Percentiles rank a stretch among this genome's conserved stretches.
Evolutionary conservation across 805 yeast genomes (phyloP).

Genomic region (Metschnikowia shivogae): DNA sequence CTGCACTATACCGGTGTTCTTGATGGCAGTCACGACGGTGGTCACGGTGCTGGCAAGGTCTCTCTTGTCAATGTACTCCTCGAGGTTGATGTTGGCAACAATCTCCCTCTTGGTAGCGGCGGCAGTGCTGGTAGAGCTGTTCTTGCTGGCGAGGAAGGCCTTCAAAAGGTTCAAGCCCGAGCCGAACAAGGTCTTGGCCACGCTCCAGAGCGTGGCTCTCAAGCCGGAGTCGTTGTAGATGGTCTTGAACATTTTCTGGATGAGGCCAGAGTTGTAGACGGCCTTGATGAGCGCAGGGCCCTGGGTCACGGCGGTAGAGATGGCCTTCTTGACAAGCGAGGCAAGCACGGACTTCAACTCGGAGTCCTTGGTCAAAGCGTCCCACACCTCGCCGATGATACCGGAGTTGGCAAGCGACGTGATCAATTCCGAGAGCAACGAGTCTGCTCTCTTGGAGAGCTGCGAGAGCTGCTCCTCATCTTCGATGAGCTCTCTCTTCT

Average conservation of each 20-base stretch:
- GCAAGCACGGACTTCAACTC: conserved; percentile 25
- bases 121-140: conserved; percentile 12
- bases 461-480: conserved; percentile 26
- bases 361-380: conserved; percentile 30
- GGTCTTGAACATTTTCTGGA: conserved; percentile 28
- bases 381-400: conserved; percentile 33
- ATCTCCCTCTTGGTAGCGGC: conserved; percentile 19
- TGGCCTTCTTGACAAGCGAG: conserved; percentile 27
- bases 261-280: conserved; percentile 39
- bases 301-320: conserved; percentile 32
- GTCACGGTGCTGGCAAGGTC: conserved; percentile 28
- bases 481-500: conserved; percentile 33
- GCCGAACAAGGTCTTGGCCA: conserved; percentile 32
- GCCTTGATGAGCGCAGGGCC: conserved; percentile 41
- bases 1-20: conserved; percentile 33
- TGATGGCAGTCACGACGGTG: conserved; percentile 26
- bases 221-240: conserved; percentile 32
- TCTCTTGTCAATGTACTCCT: conserved; percentile 34
- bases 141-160: conserved; percentile 16
- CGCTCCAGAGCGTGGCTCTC: conserved; percentile 29
- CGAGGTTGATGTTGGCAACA: conserved; percentile 12
- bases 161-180: conserved; percentile 29
- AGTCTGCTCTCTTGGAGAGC: conserved; percentile 34
- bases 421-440: conserved; percentile 32
- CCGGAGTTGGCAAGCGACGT: conserved; percentile 37